Conservation (phyloP, 805 yeast genomes). For the Pichia rugopelliculosa region DNA sequence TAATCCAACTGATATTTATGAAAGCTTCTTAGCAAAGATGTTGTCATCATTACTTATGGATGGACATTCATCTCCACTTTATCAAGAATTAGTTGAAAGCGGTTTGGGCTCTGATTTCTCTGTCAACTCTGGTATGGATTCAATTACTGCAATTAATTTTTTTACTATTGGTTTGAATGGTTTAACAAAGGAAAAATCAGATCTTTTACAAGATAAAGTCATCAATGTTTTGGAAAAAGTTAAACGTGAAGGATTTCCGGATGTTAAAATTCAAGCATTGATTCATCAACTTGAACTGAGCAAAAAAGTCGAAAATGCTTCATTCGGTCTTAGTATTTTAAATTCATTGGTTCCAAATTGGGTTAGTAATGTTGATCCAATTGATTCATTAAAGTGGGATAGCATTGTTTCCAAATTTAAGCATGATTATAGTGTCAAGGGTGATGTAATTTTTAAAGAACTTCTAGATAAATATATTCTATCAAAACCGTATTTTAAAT, state of each 20-base stretch:
- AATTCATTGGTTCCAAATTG: constrained; percentile 76
- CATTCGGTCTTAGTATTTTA: constrained; percentile 77
- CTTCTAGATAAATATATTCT: constrained; percentile 49
- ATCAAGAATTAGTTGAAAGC: constrained; percentile 78
- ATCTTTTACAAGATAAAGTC: constrained; percentile 44
- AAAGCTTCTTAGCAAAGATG: constrained; percentile 64
- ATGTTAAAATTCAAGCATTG: constrained; percentile 68
- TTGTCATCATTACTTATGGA: constrained; percentile 67
- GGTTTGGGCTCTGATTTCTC: constrained; percentile 82
- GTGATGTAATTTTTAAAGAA: constrained; percentile 54
- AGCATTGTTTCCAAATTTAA: constrained; percentile 52
- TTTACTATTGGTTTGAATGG: constrained; percentile 87
- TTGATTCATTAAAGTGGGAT: constrained; percentile 61
- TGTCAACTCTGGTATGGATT: constrained; percentile 82
- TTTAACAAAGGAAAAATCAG: constrained; percentile 38
- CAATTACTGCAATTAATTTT: constrained; percentile 66
- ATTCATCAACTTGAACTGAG: constrained; percentile 80
- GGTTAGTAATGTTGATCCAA: constrained; percentile 75
- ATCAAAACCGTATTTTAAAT: constrained; percentile 54
- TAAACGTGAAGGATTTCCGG: constrained; percentile 40
- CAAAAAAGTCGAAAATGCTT: constrained; percentile 81
- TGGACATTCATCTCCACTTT: constrained; percentile 89
- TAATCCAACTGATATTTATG: constrained; percentile 58
- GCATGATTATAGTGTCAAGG: constrained; percentile 42
- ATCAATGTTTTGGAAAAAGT: constrained; percentile 39